A percentile compares a stretch with the other conserved stretches of the same genome.
phyloP scores from a whole-genome alignment of 139 green algal species.

The Astrephomene gubernaculifera region DNA sequence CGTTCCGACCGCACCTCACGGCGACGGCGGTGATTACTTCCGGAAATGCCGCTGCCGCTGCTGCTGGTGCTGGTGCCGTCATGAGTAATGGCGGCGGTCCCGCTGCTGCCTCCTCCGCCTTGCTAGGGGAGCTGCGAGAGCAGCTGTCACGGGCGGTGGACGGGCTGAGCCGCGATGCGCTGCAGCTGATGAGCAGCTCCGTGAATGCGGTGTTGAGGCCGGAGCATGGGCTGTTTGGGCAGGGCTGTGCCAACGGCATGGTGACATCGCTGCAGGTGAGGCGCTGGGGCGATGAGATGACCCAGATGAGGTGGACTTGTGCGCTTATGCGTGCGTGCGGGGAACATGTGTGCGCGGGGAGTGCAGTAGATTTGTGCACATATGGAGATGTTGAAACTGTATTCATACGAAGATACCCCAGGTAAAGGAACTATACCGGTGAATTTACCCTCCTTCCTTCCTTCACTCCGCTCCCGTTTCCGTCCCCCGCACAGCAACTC shows the following conservation, averaged over 20 bases:
- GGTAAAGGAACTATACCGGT: too few relatives aligned
- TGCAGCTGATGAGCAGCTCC: constrained; percentile 16
- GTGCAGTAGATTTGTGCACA: background rate
- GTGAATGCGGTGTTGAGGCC: constrained; percentile 8
- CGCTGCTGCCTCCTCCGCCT: background rate
- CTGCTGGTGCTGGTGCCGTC: background rate
- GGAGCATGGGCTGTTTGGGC: constrained; percentile 20
- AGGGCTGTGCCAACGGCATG: constrained; percentile 35
- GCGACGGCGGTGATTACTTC: background rate
- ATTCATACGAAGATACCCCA: too few relatives aligned
- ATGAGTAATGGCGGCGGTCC: background rate
- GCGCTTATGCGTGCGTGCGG: background rate
- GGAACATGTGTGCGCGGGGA: background rate
- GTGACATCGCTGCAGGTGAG: constrained; percentile 34
- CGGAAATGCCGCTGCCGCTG: background rate
- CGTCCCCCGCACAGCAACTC: constrained; percentile 11
- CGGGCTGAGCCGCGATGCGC: constrained; percentile 21
- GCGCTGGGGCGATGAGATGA: too few relatives aligned
- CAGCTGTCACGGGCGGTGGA: constrained; percentile 3
- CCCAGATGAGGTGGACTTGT: too few relatives aligned
- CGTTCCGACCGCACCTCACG: constrained; percentile 23
- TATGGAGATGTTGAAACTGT: background rate
- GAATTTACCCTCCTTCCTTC: background rate
- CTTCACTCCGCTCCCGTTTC: background rate
- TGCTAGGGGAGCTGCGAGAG: constrained; percentile 15